phyloP scores from a whole-genome alignment of 768 basidiomycete genomes.

The Nevesoporus exiguus region DNA sequence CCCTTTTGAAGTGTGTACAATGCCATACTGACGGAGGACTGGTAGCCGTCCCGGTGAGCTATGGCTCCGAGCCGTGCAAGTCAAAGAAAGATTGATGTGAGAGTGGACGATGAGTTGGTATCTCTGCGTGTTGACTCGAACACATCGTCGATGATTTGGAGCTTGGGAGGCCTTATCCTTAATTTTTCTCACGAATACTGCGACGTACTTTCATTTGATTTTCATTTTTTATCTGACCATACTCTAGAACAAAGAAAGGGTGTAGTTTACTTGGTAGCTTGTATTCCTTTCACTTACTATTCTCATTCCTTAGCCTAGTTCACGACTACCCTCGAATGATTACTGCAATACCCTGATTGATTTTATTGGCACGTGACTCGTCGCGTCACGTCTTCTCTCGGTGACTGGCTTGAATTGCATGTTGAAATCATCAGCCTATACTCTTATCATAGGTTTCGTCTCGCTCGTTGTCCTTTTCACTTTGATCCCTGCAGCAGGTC shows the following conservation, averaged over 20 bases:
- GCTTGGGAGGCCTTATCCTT: background rate
- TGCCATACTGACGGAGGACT: conserved; percentile 1
- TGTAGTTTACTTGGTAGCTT: conserved; percentile 21
- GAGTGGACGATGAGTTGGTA: background rate
- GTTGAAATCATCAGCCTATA: background rate
- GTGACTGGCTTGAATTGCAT: background rate
- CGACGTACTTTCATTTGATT: conserved; percentile 4
- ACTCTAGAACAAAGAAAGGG: conserved; percentile 9
- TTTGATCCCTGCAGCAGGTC: conserved; percentile 26
- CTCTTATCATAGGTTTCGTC: background rate
- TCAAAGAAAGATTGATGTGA: conserved; percentile 59
- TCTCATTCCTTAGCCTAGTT: conserved; percentile 10
- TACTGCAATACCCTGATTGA: conserved; percentile 17
- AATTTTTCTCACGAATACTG: conserved; percentile 6
- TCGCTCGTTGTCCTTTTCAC: background rate
- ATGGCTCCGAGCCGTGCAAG: conserved; percentile 49
- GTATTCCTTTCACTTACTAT: conserved; percentile 15
- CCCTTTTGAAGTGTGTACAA: background rate
- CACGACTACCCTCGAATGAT: conserved; percentile 2
- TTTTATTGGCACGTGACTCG: conserved; percentile 26
- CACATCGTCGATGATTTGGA: conserved; percentile 2
- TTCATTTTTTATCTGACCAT: background rate
- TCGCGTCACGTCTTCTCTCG: conserved; percentile 12
- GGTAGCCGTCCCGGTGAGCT: conserved; percentile 25
- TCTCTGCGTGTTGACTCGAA: background rate